Base-by-base conservation (phyloP, 768 basidiomycete species). In the Suillus subaureus region DNA sequence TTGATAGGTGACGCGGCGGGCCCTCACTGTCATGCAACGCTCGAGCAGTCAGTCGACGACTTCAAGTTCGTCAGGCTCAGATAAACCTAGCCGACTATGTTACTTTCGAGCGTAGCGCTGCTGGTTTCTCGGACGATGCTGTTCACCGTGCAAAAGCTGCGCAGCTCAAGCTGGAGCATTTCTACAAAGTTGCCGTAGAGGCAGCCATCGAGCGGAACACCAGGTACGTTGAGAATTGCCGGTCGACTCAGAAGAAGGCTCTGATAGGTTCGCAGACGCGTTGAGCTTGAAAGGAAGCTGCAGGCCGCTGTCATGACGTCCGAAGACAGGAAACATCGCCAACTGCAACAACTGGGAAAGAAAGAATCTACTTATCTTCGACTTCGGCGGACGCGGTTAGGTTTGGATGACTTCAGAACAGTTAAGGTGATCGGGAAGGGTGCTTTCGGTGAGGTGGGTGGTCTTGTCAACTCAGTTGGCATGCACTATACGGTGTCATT, bases 371-470 rank as follows among this genome's bases (percentile, higher is more conserved):
- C 90, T 8, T 98, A 90, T 77, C 85, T 99, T 65, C 88, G 97
- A 12, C 83, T 98, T 61, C 85, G 90, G 63, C 83, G 97, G 60
- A 98, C 97, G 35, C 93, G 92, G 72, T 84, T 99, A 13, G 94
- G 96, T 3, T 80, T 98, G 65, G 89, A 91, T 67, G 92, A 99
- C 78, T 99, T 99, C 80, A 83, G 90, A 69, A 99, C 97, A 5
- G 94, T 99, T 72, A 99, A 99, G 76, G 96, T 99, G 55, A 99
- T 99, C 70, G 97, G 97, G 26, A 98, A 97, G 79, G 97, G 97
- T 68, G 97, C 97, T 21, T 99, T 99, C 72, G 96, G 97, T 75
- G 97, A 99, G 82, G 95, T 94, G 72, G 45, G 86, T 77, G 35
- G 37, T 45, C 49, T 37, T 58, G 52, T 31, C 61, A 23, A 56